These are phyloP conservation scores for Solanum phureja DNA, from an alignment of 257 asterid species.

Conservation along the genomic window DNA sequence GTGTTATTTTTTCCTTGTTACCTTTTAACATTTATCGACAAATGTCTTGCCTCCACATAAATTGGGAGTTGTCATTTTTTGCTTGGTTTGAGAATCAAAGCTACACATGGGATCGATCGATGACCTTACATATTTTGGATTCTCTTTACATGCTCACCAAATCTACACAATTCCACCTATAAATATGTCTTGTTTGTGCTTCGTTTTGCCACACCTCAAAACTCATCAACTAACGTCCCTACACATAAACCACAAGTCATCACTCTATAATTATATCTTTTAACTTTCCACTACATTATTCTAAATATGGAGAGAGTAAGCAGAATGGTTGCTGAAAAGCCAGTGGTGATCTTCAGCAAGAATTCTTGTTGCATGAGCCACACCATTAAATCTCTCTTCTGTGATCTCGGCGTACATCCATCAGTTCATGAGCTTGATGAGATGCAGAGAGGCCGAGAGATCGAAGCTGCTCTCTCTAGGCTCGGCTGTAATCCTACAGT, in stretches of 20 bases:
- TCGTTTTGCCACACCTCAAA: conserved; percentile 36
- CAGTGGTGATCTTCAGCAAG: conserved; percentile 75
- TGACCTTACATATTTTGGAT: not conserved
- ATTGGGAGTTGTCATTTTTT: not conserved
- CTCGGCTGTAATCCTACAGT: conserved; percentile 42
- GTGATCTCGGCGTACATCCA: conserved; percentile 57
- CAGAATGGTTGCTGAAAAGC: conserved; percentile 59
- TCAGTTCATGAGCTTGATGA: conserved; percentile 64
- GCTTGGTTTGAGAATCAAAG: not conserved
- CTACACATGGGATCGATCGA: not conserved
- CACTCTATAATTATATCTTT: not conserved
- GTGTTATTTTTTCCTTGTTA: not conserved
- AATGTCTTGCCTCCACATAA: not conserved
- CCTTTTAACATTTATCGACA: not conserved
- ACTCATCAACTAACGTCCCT: not conserved
- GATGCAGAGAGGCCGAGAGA: conserved; percentile 44
- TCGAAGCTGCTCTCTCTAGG: conserved; percentile 52
- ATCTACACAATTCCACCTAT: conserved; percentile 12
- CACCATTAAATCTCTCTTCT: conserved; percentile 51
- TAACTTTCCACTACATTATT: not conserved
- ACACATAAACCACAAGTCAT: not conserved
- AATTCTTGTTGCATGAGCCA: conserved; percentile 59
- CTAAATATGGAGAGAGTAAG: conserved; percentile 45
- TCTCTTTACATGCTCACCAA: not conserved
- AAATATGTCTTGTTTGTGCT: conserved; percentile 20